Evolutionary conservation across 441 rosid genomes (phyloP).

Genomic region (Pelargonium citronellum): DNA sequence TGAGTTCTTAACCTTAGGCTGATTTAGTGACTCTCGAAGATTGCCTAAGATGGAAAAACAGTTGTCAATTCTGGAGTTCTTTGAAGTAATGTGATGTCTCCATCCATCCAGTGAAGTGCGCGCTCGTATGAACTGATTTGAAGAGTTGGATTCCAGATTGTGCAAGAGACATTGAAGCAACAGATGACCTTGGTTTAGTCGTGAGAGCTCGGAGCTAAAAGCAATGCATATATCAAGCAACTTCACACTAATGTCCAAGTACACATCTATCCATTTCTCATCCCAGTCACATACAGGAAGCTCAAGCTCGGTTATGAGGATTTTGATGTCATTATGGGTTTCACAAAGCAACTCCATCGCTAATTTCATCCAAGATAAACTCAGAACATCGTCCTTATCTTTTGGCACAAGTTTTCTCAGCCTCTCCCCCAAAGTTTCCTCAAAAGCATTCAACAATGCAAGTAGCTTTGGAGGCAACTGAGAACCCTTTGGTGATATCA

Average conservation of each 20-base stretch:
- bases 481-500: conserved; percentile 60
- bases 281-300: conserved; percentile 91
- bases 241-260: conserved; percentile 80
- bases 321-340: conserved; percentile 54
- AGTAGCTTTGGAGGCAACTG: conserved; percentile 46
- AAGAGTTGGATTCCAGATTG: conserved; percentile 46
- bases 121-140: conserved; percentile 43
- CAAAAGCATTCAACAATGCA: conserved; percentile 49
- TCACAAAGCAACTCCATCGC: conserved; percentile 71
- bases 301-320: conserved; percentile 66
- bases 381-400: conserved; percentile 48
- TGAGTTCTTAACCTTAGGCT: conserved; percentile 91
- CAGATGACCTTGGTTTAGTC: conserved; percentile 85
- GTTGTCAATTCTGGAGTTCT: conserved; percentile 55
- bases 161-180: conserved; percentile 64
- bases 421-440: conserved; percentile 53
- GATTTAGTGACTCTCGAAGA: conserved; percentile 46
- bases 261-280: conserved; percentile 82
- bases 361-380: conserved; percentile 70
- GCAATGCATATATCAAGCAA: conserved; percentile 73
- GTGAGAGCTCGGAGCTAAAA: conserved; percentile 65
- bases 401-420: conserved; percentile 54
- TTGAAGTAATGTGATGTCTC: conserved; percentile 52
- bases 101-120: conserved; percentile 62
- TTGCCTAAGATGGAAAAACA: conserved; percentile 47